These are phyloP conservation scores for Auriscalpium microsporum DNA, from an alignment of 768 basidiomycete species.

Conservation along the genomic window DNA sequence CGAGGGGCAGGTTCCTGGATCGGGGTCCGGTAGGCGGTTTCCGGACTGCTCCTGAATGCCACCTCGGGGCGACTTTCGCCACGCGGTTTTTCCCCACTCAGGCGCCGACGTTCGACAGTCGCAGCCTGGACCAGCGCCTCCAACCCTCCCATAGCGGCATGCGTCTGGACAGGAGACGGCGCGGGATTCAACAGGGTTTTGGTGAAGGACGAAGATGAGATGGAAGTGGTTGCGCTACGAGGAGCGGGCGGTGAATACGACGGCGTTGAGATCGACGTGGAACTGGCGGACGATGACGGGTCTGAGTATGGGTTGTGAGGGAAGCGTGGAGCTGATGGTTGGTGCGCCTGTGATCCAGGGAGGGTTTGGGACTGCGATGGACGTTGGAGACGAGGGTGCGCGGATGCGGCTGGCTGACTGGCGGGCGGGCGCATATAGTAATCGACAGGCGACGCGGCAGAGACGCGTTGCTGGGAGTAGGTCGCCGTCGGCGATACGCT, in stretches of 20 bases:
- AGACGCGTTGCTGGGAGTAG: not conserved
- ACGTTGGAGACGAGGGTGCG: not conserved
- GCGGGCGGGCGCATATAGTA: not conserved
- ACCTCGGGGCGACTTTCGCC: not conserved
- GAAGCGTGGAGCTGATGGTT: slow-evolving; percentile 1
- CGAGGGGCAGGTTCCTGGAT: not conserved
- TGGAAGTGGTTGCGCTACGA: slow-evolving; percentile 2
- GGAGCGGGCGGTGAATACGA: slow-evolving; percentile 4
- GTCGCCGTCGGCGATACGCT: not conserved
- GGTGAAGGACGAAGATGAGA: slow-evolving; percentile 10
- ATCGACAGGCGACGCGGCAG: not conserved
- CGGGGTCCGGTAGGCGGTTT: not conserved
- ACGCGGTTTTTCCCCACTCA: slow-evolving; percentile 25
- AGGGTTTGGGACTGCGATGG: too few relatives aligned
- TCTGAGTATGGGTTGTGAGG: not conserved
- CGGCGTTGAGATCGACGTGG: not conserved
- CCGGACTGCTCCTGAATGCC: not conserved
- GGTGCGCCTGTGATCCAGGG: not conserved
- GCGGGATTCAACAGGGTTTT: slow-evolving; percentile 15
- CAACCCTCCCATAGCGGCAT: slow-evolving; percentile 29
- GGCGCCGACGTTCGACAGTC: slow-evolving; percentile 51
- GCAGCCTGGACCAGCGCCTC: slow-evolving; percentile 69
- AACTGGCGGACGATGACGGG: not conserved
- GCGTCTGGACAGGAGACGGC: slow-evolving; percentile 14
- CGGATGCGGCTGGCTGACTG: not conserved